A percentile compares a stretch with the other conserved stretches of the same genome.
These are phyloP conservation scores for Linnemannia exigua DNA, from an alignment of 192 early-diverging fungal genomes.

Conservation along the genomic window DNA sequence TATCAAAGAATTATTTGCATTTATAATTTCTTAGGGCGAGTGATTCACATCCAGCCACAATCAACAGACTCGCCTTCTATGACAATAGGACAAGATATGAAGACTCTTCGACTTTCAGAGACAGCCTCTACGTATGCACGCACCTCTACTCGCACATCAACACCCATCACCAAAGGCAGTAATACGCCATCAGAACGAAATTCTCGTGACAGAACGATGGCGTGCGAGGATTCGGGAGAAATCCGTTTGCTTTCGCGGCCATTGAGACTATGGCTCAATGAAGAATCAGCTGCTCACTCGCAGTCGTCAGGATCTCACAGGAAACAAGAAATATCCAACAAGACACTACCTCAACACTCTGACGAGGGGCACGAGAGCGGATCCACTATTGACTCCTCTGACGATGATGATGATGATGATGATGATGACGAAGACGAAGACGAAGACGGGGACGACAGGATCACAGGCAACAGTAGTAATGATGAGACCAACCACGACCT, in stretches of 20 bases:
- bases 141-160: neutral
- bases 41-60: neutral
- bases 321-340: neutral
- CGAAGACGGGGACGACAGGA: neutral
- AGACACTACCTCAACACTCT: neutral
- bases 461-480: neutral
- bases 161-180: neutral
- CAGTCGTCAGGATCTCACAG: neutral
- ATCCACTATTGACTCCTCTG: neutral
- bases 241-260: slow-evolving; percentile 13
- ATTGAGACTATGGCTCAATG: neutral
- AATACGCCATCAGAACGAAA: neutral
- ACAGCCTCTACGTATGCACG: neutral
- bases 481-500: neutral
- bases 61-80: neutral
- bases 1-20: neutral
- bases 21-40: neutral
- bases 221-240: neutral
- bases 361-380: neutral
- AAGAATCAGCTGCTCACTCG: neutral
- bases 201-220: neutral
- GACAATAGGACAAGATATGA: neutral
- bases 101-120: neutral
- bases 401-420: slow-evolving; percentile 22
- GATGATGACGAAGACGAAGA: slow-evolving; percentile 26